These are phyloP conservation scores for Hypoxylon sp. DNA, from an alignment of 2,329 filamentous ascomycete species.

Conservation along the genomic window DNA sequence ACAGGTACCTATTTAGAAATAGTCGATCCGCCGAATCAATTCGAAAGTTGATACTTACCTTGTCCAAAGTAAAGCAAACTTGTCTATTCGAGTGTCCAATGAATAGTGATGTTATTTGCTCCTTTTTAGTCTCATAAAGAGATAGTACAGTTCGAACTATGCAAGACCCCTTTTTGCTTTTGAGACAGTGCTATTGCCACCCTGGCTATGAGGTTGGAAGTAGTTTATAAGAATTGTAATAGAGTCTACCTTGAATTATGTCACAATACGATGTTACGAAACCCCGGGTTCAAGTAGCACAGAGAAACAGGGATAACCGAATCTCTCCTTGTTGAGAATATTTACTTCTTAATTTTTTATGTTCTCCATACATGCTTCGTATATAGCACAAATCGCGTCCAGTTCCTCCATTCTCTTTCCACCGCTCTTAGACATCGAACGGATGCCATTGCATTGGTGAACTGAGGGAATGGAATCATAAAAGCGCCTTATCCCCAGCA, in stretches of 20 bases:
- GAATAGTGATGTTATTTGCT: not conserved
- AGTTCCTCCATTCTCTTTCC: not conserved
- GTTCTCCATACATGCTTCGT: not conserved
- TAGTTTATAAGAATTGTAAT: not conserved
- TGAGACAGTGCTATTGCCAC: not conserved
- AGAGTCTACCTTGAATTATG: not conserved
- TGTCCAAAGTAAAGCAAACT: not conserved
- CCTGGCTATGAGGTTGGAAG: not conserved
- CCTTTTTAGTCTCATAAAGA: not conserved
- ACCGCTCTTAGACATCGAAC: not conserved
- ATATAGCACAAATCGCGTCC: not conserved
- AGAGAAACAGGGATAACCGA: not conserved
- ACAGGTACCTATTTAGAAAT: not conserved
- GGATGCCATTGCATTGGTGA: not conserved
- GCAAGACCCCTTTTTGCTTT: not conserved
- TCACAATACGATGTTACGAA: not conserved
- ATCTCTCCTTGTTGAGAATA: not conserved
- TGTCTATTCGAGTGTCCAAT: not conserved
- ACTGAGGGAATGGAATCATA: constrained; percentile 11
- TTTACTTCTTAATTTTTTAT: not conserved
- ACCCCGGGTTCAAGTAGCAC: not conserved
- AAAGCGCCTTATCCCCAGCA: constrained; percentile 35
- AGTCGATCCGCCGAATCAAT: constrained; percentile 8
- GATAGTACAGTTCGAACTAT: not conserved
- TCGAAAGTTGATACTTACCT: constrained; percentile 6